A percentile compares a stretch with the other conserved stretches of the same genome.
phyloP scores from a whole-genome alignment of 306 rosid species.

The Dalbergia oliveri region DNA sequence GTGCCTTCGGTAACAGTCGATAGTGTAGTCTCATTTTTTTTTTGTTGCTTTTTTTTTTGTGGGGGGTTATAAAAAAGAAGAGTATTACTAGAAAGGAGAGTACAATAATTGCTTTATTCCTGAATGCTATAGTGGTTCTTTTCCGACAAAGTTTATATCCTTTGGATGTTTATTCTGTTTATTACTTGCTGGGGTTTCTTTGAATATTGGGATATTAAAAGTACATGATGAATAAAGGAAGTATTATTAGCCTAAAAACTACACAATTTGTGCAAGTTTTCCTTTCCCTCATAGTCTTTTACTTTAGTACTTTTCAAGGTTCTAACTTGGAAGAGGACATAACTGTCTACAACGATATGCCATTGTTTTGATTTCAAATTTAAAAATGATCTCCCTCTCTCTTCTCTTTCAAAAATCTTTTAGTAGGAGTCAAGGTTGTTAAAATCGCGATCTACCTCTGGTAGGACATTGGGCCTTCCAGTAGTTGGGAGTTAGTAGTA shows the following conservation, averaged over 20 bases:
- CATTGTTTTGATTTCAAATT: neutral
- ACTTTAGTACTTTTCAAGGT: neutral
- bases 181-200: constrained; percentile 3
- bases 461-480: too few species aligned
- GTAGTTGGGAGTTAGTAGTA: too few species aligned
- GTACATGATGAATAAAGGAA: neutral
- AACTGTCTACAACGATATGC: constrained; percentile 10
- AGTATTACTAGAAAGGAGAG: too few species aligned
- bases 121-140: constrained; percentile 12
- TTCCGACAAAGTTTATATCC: neutral
- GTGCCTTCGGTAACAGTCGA: constrained; percentile 23
- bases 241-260: constrained; percentile 11
- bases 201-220: neutral
- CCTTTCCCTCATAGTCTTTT: neutral
- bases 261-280: neutral
- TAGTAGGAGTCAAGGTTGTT: too few species aligned
- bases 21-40: neutral
- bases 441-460: too few species aligned
- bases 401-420: too few species aligned
- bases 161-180: constrained; percentile 5
- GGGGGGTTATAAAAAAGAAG: too few species aligned
- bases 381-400: too few species aligned
- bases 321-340: constrained; percentile 25
- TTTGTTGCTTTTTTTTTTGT: too few species aligned
- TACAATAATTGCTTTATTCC: neutral